A percentile compares a stretch with the other conserved stretches of the same genome.
phyloP scores from a whole-genome alignment of 495 filamentous ascomycete genomes.

The Penicillium paradoxum region DNA sequence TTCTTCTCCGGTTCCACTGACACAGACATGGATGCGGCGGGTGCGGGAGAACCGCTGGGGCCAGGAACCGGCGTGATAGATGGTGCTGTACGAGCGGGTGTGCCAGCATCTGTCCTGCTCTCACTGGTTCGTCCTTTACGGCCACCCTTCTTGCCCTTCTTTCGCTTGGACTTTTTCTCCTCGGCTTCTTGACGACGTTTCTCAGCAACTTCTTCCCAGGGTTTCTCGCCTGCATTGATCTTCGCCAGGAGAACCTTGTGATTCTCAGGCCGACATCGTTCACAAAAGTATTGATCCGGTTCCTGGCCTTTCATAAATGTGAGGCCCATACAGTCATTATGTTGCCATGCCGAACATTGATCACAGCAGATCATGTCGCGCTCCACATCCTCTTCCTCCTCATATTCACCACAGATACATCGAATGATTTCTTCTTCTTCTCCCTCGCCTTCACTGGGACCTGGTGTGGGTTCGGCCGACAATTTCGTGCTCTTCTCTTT shows the following conservation, averaged over 20 bases:
- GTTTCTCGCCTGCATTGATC: slow-evolving; percentile 71
- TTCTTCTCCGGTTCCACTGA: slow-evolving; percentile 34
- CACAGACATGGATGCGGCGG: slow-evolving; percentile 14
- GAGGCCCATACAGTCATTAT: slow-evolving; percentile 91
- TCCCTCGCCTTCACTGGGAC: slow-evolving; percentile 59
- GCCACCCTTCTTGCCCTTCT: slow-evolving; percentile 45
- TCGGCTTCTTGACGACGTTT: slow-evolving; percentile 47
- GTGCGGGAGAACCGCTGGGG: slow-evolving; percentile 20
- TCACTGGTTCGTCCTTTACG: slow-evolving; percentile 40
- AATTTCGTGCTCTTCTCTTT: slow-evolving; percentile 47
- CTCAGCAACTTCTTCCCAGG: slow-evolving; percentile 69
- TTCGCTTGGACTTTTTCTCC: slow-evolving; percentile 45
- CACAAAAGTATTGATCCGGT: slow-evolving; percentile 81
- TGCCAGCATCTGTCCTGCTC: slow-evolving; percentile 32
- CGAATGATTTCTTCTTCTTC: slow-evolving; percentile 65
- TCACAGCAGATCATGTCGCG: slow-evolving; percentile 90
- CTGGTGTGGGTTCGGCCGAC: slow-evolving; percentile 47
- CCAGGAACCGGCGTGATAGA: slow-evolving; percentile 30
- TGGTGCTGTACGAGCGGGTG: slow-evolving; percentile 29
- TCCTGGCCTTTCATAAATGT: slow-evolving; percentile 68
- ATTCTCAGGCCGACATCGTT: slow-evolving; percentile 77
- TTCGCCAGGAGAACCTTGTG: slow-evolving; percentile 71
- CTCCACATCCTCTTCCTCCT: slow-evolving; percentile 76
- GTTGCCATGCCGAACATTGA: slow-evolving; percentile 87
- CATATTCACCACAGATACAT: slow-evolving; percentile 85